Evolutionary conservation across 305 asterid genomes (phyloP).

Genomic region (Fraxinus angustifolia): DNA sequence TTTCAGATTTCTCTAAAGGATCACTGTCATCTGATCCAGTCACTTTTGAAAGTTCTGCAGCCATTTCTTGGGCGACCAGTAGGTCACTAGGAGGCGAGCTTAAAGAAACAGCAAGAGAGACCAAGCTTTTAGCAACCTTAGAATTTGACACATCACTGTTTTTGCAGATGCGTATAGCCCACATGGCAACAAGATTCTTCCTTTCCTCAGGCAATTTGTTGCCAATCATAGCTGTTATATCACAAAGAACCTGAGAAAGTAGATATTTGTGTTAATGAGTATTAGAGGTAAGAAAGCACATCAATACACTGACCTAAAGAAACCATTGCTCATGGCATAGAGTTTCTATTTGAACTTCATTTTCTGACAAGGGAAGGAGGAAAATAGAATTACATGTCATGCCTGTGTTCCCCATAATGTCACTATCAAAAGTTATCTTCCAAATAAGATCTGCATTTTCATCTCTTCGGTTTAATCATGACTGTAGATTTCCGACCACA

Average conservation of each 20-base stretch:
- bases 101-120: slow-evolving; percentile 46
- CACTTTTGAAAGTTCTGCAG: slow-evolving; percentile 54
- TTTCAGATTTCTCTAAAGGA: slow-evolving; percentile 47
- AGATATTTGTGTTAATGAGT: not conserved
- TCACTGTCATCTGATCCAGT: slow-evolving; percentile 47
- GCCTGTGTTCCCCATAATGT: not conserved
- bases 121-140: slow-evolving; percentile 59
- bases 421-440: not conserved
- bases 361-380: not conserved
- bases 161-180: slow-evolving; percentile 54
- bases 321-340: not conserved
- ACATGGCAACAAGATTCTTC: slow-evolving; percentile 52
- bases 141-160: slow-evolving; percentile 44
- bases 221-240: slow-evolving; percentile 59
- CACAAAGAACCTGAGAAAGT: slow-evolving; percentile 48
- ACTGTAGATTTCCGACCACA: not conserved
- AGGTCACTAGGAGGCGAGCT: slow-evolving; percentile 63
- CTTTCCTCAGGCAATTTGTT: slow-evolving; percentile 47
- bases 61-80: slow-evolving; percentile 49
- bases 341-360: not conserved
- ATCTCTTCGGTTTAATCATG: not conserved
- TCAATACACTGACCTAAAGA: slow-evolving; percentile 10
- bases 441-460: not conserved
- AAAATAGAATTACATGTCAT: not conserved
- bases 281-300: slow-evolving; percentile 7